A percentile compares a stretch with the other conserved stretches of the same genome.
Evolutionary conservation across 805 yeast species (phyloP).

Genomic region (Wickerhamiella shivajii): DNA sequence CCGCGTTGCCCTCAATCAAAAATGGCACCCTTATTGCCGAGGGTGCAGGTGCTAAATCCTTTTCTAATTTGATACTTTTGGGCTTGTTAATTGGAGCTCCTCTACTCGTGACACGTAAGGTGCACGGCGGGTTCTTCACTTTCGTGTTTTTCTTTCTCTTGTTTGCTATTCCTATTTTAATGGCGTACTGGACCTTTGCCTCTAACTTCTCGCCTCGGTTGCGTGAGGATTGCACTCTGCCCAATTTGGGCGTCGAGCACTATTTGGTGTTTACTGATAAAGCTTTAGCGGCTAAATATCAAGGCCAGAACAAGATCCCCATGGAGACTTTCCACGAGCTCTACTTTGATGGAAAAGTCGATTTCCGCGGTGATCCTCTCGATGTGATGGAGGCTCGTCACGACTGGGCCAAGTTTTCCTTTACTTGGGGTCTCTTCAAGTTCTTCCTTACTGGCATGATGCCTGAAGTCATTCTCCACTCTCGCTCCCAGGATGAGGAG

Average conservation of each 20-base stretch:
- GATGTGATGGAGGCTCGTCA: constrained; percentile 78
- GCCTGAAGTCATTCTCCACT: constrained; percentile 85
- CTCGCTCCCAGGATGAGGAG: constrained; percentile 89
- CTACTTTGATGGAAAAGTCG: constrained; percentile 69
- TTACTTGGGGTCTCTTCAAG: constrained; percentile 62
- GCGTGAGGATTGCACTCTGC: constrained; percentile 61
- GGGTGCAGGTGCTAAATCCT: constrained; percentile 72
- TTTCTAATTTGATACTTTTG: constrained; percentile 44
- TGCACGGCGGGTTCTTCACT: constrained; percentile 54
- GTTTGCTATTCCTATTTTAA: constrained; percentile 51
- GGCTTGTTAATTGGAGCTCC: constrained; percentile 45
- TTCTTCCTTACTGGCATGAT: constrained; percentile 77
- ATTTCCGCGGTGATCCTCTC: constrained; percentile 75
- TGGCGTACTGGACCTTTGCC: constrained; percentile 69
- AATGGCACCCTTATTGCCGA: constrained; percentile 86
- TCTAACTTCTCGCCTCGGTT: constrained; percentile 70
- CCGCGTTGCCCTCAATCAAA: constrained; percentile 51
- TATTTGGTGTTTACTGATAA: constrained; percentile 73
- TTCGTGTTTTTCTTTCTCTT: constrained; percentile 46
- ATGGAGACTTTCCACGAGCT: constrained; percentile 86
- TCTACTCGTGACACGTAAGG: constrained; percentile 41
- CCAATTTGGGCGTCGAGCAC: constrained; percentile 62
- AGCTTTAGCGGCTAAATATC: constrained; percentile 50
- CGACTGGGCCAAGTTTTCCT: constrained; percentile 77
- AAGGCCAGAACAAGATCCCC: constrained; percentile 66